Conservation (phyloP, 805 yeast genomes). For the Spathaspora gorwiae region DNA sequence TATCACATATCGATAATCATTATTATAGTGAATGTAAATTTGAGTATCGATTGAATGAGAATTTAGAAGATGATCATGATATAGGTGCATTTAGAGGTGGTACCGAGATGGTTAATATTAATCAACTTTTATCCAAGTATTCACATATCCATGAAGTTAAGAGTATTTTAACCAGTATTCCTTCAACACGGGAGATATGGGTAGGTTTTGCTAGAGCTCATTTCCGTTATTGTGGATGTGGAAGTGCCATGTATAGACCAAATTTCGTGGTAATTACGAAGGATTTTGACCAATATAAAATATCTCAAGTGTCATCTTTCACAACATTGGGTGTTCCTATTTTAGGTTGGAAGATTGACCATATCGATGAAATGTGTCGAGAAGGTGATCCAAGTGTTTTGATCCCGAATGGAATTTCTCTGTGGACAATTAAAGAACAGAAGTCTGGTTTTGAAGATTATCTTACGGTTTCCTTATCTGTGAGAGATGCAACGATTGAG, state of each 20-base stretch:
- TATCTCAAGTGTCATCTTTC: conserved; percentile 29
- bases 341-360: conserved; percentile 23
- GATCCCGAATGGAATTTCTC: conserved; percentile 30
- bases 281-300: conserved; percentile 13
- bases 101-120: conserved; percentile 24
- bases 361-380: conserved; percentile 13
- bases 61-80: neutral
- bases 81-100: conserved; percentile 36
- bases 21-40: neutral
- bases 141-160: conserved; percentile 11
- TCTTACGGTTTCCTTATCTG: conserved; percentile 29
- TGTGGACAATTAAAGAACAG: conserved; percentile 16
- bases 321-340: conserved; percentile 27
- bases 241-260: conserved; percentile 32
- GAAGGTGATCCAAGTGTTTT: conserved; percentile 20
- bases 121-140: conserved; percentile 13
- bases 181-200: conserved; percentile 29
- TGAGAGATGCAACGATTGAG: conserved; percentile 32
- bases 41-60: conserved; percentile 2
- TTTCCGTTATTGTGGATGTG: conserved; percentile 33
- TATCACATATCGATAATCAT: conserved; percentile 9
- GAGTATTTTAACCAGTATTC: conserved; percentile 10
- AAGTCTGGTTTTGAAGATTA: conserved; percentile 14
- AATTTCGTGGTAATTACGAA: conserved; percentile 28
- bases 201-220: conserved; percentile 39